Evolutionary conservation across 345 rosid genomes (phyloP).

Genomic region (Eucalyptus cloeziana): DNA sequence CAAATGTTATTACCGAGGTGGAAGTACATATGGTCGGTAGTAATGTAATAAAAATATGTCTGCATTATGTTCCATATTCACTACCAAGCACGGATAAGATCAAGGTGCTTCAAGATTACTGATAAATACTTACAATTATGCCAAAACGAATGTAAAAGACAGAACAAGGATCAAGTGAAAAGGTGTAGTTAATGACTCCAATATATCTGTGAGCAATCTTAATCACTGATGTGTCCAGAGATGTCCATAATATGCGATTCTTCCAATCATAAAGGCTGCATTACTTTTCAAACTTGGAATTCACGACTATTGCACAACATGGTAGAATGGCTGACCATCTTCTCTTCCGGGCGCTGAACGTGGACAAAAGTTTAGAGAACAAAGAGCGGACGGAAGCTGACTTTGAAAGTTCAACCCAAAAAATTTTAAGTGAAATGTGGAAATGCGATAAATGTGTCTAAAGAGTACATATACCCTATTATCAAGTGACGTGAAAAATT

Average conservation of each 20-base stretch:
- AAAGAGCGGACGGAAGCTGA: not conserved
- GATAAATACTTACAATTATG: not conserved
- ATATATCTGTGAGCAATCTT: not conserved
- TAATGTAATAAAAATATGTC: not conserved
- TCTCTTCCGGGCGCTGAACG: not conserved
- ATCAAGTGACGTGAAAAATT: not conserved
- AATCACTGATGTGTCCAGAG: not conserved
- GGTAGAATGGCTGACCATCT: not conserved
- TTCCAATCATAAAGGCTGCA: not conserved
- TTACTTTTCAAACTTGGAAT: not conserved
- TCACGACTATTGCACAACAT: not conserved
- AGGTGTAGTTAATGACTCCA: not conserved
- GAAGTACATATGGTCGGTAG: not conserved
- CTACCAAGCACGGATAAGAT: not conserved
- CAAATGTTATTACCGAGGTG: not conserved
- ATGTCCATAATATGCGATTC: not conserved
- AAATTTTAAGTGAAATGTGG: rapidly evolving
- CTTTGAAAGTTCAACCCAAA: not conserved
- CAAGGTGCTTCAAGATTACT: not conserved
- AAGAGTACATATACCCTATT: not conserved
- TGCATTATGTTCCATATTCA: not conserved
- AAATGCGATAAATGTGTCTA: not conserved
- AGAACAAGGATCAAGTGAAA: not conserved
- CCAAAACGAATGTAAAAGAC: not conserved
- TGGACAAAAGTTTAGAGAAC: not conserved